Conservation (phyloP, 2,329 filamentous ascomycete genomes). For the Fusarium sp. region DNA sequence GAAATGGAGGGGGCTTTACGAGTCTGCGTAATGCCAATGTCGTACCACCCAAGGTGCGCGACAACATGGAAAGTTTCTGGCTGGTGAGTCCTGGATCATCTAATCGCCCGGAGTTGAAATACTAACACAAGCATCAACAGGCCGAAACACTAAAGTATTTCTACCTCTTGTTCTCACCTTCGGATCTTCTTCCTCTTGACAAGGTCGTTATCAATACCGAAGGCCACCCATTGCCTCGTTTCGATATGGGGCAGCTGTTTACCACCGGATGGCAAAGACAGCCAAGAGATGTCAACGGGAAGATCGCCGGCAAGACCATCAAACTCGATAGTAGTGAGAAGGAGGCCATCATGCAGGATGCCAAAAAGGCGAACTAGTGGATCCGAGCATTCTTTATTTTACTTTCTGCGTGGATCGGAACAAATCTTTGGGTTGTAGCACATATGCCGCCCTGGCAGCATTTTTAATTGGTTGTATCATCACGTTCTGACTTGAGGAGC, state of each 20-base stretch:
- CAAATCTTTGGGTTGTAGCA: constrained; percentile 1
- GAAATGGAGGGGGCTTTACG: constrained; percentile 83
- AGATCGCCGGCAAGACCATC: constrained; percentile 48
- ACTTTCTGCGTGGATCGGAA: background rate
- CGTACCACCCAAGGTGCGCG: constrained; percentile 75
- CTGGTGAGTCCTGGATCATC: constrained; percentile 68
- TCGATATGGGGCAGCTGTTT: constrained; percentile 82
- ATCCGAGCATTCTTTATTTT: constrained; percentile 12
- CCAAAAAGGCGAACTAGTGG: constrained; percentile 12
- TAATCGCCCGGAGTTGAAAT: background rate
- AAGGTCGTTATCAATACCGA: constrained; percentile 96
- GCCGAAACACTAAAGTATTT: constrained; percentile 98
- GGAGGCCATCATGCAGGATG: constrained; percentile 26
- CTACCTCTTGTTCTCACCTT: constrained; percentile 90
- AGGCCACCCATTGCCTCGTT: constrained; percentile 89
- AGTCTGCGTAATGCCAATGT: constrained; percentile 80
- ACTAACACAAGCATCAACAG: constrained; percentile 56
- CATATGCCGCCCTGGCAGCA: no score
- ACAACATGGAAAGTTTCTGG: constrained; percentile 99
- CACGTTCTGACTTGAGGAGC: constrained; percentile 5
- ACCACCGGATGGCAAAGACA: constrained; percentile 85
- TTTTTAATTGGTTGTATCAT: constrained; percentile 13
- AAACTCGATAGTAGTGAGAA: constrained; percentile 24
- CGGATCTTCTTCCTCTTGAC: constrained; percentile 85
- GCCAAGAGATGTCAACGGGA: constrained; percentile 63